A percentile compares a stretch with the other conserved stretches of the same genome.
Evolutionary conservation across 2,329 filamentous ascomycete species (phyloP).

Genomic region (Diaporthe eres): DNA sequence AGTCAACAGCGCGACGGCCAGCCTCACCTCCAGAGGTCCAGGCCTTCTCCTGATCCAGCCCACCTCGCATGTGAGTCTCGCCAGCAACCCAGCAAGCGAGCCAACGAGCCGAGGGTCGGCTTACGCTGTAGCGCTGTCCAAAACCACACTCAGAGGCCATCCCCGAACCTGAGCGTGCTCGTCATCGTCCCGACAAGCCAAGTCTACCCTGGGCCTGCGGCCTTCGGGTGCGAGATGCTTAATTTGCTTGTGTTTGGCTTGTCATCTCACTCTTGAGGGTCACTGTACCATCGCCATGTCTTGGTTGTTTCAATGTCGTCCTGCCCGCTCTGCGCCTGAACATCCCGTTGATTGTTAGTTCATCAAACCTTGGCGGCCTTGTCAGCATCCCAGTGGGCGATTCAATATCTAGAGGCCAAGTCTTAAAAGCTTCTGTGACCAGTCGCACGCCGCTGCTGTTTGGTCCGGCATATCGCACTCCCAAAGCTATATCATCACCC

Average conservation of each 20-base stretch:
- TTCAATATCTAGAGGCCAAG: neutral
- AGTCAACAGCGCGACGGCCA: neutral
- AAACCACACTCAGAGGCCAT: neutral
- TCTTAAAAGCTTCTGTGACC: constrained; percentile 9
- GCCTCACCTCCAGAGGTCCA: neutral
- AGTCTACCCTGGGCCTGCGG: constrained; percentile 5
- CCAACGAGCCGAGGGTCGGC: neutral
- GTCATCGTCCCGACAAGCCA: constrained; percentile 19
- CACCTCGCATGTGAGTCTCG: constrained; percentile 19
- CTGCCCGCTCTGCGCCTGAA: constrained; percentile 12
- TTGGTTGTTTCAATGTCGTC: constrained; percentile 32
- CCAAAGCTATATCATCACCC: neutral
- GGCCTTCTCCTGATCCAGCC: neutral
- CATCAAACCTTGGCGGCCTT: constrained; percentile 26
- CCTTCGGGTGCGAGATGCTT: constrained; percentile 27
- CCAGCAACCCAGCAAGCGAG: neutral
- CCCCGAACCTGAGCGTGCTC: neutral
- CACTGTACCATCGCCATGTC: constrained; percentile 18
- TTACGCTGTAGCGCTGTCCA: neutral
- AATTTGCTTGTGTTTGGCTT: constrained; percentile 23
- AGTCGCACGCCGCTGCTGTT: constrained; percentile 20
- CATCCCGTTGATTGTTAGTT: constrained; percentile 21
- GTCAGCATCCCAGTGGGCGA: neutral
- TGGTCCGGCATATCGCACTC: constrained; percentile 15
- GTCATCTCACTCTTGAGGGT: constrained; percentile 18